Evolutionary conservation across 495 filamentous ascomycete genomes (phyloP), one percentile per base, ranked within the genome.

Genomic region (Penicillium samsonianum): DNA sequence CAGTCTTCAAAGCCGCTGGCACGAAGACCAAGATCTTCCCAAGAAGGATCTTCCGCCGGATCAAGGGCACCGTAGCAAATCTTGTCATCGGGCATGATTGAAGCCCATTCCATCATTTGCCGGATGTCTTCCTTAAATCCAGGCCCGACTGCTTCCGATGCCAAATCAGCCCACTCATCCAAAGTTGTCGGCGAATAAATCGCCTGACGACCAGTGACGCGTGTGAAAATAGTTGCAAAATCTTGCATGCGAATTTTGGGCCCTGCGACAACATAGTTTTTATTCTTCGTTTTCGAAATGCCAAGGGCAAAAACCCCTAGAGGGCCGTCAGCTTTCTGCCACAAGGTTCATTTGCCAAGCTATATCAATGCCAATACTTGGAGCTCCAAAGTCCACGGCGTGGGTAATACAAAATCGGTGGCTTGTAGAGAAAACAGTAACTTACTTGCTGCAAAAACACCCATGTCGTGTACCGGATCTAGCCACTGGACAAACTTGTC

Each of bases 31-130:
- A 67, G 45, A 20, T 67, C 65, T 40, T 60, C 50, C 10, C 40
- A 55, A 3, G 61, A 52, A 28, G 19, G 11, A n/a, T 64, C 59
- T 25, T 37, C 42, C 20, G 46, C 56, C 11, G 16, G 50, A 38
- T 53, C 19, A 17, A 64, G 31, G 8, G 64, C 47, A 12, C 64
- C 65, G 49, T 64, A 62, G 51, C 59, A 60, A 20, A 55, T 46
- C 53, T 56, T 64, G 20, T 67, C 59, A 10, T 22, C 50, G 35
- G 65, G 65, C 35, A 58, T 51, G 17, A 62, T 53, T 4, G 55
- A 53, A 53, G 44, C 26, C 65, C 65, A 62, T 42, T 64, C 48
- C 64, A 67, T 67, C 65, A 67, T 67, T 47, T 67, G 45, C 11
- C 30, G 40, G 28, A 52, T 49, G 50, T 67, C 65, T 5, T 53